Conservation (phyloP, 306 rosid species). For the Delonix regia region DNA sequence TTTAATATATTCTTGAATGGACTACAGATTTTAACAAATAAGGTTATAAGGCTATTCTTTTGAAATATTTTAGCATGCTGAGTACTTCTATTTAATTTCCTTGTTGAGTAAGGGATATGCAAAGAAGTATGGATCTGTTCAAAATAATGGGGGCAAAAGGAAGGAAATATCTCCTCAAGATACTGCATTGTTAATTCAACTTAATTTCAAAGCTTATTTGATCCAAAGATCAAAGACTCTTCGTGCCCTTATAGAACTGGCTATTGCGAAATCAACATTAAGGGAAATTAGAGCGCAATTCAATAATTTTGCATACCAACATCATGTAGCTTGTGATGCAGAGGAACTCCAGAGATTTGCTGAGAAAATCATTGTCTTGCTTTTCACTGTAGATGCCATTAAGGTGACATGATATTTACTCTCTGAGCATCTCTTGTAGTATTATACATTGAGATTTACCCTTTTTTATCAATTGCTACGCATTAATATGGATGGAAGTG, state of each 20-base stretch:
- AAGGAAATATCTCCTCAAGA: slow-evolving; percentile 88
- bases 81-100: slow-evolving; percentile 15
- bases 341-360: slow-evolving; percentile 81
- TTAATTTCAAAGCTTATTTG: slow-evolving; percentile 71
- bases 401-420: slow-evolving; percentile 54
- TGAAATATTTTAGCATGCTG: slow-evolving; percentile 15
- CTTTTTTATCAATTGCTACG: slow-evolving; percentile 7
- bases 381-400: slow-evolving; percentile 87
- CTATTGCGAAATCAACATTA: slow-evolving; percentile 68
- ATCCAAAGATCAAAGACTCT: slow-evolving; percentile 81
- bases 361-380: slow-evolving; percentile 85
- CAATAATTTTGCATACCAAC: slow-evolving; percentile 73
- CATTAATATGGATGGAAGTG: not conserved
- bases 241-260: slow-evolving; percentile 53
- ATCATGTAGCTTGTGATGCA: slow-evolving; percentile 56
- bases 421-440: not conserved
- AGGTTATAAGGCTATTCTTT: not conserved
- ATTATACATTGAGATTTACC: not conserved
- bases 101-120: slow-evolving; percentile 72
- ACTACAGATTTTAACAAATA: not conserved
- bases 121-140: slow-evolving; percentile 61
- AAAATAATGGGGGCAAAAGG: slow-evolving; percentile 66
- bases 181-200: slow-evolving; percentile 82
- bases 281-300: slow-evolving; percentile 80
- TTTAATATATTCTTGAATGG: not conserved